phyloP scores from a whole-genome alignment of 345 rosid species.

The Geranium brycei region DNA sequence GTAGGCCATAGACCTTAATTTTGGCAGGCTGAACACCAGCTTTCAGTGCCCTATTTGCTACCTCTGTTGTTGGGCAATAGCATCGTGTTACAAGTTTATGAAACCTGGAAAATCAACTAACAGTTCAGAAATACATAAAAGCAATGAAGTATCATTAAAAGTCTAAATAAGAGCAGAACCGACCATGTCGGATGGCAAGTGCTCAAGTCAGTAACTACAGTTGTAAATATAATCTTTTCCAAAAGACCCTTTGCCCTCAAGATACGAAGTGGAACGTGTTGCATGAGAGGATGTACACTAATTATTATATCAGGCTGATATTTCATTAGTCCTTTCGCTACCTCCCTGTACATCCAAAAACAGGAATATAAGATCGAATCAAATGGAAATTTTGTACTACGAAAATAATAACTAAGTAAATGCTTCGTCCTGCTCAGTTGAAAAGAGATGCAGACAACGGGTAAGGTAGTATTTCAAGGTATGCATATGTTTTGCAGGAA shows the following conservation, averaged over 20 bases:
- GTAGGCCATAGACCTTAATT: constrained; percentile 92
- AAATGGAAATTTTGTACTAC: constrained; percentile 7
- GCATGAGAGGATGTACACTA: constrained; percentile 97
- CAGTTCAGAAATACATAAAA: constrained; percentile 8
- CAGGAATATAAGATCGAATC: not conserved
- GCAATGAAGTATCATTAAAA: constrained; percentile 1
- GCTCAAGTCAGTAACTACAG: constrained; percentile 88
- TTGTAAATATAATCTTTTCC: constrained; percentile 81
- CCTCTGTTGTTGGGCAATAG: constrained; percentile 89
- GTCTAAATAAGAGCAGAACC: constrained; percentile 6
- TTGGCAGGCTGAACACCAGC: constrained; percentile 80
- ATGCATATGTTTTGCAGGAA: not conserved
- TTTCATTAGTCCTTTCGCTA: constrained; percentile 93
- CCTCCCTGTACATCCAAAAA: constrained; percentile 45
- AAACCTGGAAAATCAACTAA: constrained; percentile 39
- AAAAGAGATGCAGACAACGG: not conserved
- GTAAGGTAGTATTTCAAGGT: not conserved
- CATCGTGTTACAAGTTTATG: constrained; percentile 99
- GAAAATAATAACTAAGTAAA: constrained; percentile 1
- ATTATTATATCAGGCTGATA: constrained; percentile 91
- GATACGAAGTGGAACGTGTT: constrained; percentile 95
- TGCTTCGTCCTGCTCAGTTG: not conserved
- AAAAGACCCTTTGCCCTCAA: constrained; percentile 80
- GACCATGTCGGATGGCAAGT: constrained; percentile 99
- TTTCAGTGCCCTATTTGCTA: constrained; percentile 72